Percentiles rank a stretch among this genome's conserved stretches.
These are phyloP conservation scores for Septoria linicola DNA, from an alignment of 2,329 filamentous ascomycete species.

Conservation along the genomic window DNA sequence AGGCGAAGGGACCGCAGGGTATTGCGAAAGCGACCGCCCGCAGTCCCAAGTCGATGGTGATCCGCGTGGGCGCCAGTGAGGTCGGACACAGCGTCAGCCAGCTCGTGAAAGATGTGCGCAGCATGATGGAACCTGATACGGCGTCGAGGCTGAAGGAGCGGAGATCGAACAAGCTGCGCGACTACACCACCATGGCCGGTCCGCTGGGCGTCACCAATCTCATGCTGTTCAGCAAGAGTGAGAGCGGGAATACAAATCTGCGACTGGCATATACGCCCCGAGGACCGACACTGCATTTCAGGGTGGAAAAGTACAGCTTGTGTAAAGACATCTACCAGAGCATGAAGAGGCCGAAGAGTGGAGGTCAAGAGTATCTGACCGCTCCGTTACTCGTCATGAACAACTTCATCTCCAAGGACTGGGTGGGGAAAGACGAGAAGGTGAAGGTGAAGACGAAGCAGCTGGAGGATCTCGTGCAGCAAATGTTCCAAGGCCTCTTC, in stretches of 20 bases:
- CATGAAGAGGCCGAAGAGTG: constrained; percentile 76
- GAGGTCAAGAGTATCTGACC: constrained; percentile 76
- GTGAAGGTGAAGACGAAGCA: constrained; percentile 69
- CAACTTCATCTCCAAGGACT: constrained; percentile 70
- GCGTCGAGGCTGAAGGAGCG: constrained; percentile 86
- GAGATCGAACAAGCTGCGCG: constrained; percentile 79
- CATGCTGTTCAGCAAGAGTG: constrained; percentile 86
- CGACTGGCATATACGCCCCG: constrained; percentile 82
- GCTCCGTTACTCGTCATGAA: constrained; percentile 98
- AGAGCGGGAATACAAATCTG: constrained; percentile 87
- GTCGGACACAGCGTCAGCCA: constrained; percentile 90
- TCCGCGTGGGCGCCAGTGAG: constrained; percentile 90
- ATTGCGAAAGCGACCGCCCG: constrained; percentile 56
- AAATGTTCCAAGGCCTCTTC: constrained; percentile 93
- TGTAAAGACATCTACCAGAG: constrained; percentile 85
- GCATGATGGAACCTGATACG: constrained; percentile 94
- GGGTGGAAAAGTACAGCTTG: constrained; percentile 90
- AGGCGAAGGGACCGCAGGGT: constrained; percentile 53
- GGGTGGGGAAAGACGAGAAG: constrained; percentile 38
- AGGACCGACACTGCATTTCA: constrained; percentile 89
- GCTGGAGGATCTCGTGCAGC: constrained; percentile 87
- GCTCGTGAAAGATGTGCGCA: constrained; percentile 83
- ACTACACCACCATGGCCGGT: constrained; percentile 94
- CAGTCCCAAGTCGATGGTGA: constrained; percentile 95
- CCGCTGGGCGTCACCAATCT: constrained; percentile 91